These are phyloP conservation scores for Aspergillus glaucus DNA, from an alignment of 2,329 filamentous ascomycete genomes.

Conservation along the genomic window DNA sequence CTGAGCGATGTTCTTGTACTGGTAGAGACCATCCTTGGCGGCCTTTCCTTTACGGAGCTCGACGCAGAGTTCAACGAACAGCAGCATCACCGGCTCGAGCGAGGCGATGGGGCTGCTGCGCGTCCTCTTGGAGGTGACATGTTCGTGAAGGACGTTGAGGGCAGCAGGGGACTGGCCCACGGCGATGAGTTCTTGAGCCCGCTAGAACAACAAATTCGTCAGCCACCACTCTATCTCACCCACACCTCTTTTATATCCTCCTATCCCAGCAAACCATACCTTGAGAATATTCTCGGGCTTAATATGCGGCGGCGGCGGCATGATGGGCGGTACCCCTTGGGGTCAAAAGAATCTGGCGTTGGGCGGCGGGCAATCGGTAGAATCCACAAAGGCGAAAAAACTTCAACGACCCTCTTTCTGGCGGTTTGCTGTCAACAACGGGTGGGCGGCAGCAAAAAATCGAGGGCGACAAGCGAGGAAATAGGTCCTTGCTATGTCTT, in stretches of 20 bases:
- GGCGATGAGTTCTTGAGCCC: constrained; percentile 96
- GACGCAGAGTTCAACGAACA: constrained; percentile 93
- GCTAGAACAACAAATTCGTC: constrained; percentile 40
- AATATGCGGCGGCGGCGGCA: constrained; percentile 94
- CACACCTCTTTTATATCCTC: background rate
- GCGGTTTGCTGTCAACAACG: constrained; percentile 15
- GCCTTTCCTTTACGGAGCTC: constrained; percentile 97
- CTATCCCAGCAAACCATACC: constrained; percentile 34
- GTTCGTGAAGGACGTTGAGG: constrained; percentile 92
- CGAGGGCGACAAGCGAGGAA: constrained; percentile 12
- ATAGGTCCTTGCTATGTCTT: constrained; percentile 7
- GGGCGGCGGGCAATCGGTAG: constrained; percentile 3
- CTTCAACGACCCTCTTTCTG: background rate
- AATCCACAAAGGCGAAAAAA: background rate
- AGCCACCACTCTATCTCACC: constrained; percentile 4
- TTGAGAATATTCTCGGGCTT: constrained; percentile 99
- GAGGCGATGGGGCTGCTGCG: constrained; percentile 95
- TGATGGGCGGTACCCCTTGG: constrained; percentile 43
- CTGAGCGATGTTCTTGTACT: constrained; percentile 99
- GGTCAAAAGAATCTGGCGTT: constrained; percentile 11
- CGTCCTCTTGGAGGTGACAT: constrained; percentile 97
- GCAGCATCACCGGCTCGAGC: constrained; percentile 95
- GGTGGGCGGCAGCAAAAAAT: constrained; percentile 22
- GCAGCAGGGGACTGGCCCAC: constrained; percentile 90
- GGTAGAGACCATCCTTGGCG: constrained; percentile 96